Evolutionary conservation across 1,284 basidiomycete species (phyloP).

Genomic region (Moesziomyces sp.): DNA sequence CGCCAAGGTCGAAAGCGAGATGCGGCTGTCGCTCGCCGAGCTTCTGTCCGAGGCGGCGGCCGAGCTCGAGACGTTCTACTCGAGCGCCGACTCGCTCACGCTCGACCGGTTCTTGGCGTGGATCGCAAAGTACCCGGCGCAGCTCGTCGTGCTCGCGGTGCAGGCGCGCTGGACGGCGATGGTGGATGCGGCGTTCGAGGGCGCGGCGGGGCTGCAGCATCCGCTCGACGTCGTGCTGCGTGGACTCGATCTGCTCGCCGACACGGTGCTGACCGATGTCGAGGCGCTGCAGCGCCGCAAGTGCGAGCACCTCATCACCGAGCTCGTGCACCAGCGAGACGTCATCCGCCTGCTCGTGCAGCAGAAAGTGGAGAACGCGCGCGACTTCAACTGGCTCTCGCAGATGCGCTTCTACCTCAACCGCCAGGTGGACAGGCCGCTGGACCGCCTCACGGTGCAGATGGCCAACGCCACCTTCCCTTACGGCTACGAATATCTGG

Average conservation of each 20-base stretch:
- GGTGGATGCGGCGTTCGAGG: conserved; percentile 80
- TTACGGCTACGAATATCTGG: conserved; percentile 98
- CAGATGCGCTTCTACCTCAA: conserved; percentile 99
- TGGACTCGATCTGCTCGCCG: conserved; percentile 91
- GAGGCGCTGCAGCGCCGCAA: conserved; percentile 89
- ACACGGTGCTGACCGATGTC: conserved; percentile 92
- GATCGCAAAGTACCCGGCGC: conserved; percentile 93
- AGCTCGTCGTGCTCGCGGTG: conserved; percentile 91
- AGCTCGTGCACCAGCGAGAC: conserved; percentile 96
- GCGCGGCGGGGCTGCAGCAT: conserved; percentile 73
- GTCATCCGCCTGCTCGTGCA: conserved; percentile 84
- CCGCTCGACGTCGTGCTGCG: conserved; percentile 82
- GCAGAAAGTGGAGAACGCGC: conserved; percentile 75
- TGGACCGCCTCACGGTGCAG: conserved; percentile 78
- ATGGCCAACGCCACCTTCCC: conserved; percentile 93
- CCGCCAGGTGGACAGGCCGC: conserved; percentile 74
- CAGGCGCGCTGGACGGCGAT: conserved; percentile 93
- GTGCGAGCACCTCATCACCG: conserved; percentile 98
- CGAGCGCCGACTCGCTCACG: conserved; percentile 70
- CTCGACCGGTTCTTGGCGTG: conserved; percentile 82
- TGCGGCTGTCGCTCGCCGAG: conserved; percentile 89
- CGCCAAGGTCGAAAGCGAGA: conserved; percentile 88
- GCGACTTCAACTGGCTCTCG: conserved; percentile 91
- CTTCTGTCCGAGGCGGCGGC: conserved; percentile 81
- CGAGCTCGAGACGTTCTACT: conserved; percentile 84